phyloP scores from a whole-genome alignment of 495 filamentous ascomycete genomes.

The Penicillium paradoxum region DNA sequence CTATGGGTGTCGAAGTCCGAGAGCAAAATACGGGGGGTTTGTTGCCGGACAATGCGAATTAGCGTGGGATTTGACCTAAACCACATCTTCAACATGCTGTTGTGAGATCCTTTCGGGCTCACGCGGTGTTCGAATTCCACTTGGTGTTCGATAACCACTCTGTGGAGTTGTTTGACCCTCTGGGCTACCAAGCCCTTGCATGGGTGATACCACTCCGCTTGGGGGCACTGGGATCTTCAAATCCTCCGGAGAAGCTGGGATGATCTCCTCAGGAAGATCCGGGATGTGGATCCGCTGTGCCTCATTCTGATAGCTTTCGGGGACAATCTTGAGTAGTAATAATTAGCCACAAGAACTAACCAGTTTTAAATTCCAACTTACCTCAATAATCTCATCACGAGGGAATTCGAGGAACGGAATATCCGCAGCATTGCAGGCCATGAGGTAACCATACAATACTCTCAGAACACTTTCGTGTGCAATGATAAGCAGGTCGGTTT shows the following conservation, averaged over 20 bases:
- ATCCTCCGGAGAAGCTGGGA: constrained; percentile 75
- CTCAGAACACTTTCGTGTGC: constrained; percentile 95
- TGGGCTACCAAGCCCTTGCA: constrained; percentile 45
- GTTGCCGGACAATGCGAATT: neutral
- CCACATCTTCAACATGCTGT: constrained; percentile 47
- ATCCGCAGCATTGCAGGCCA: constrained; percentile 96
- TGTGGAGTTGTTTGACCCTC: constrained; percentile 42
- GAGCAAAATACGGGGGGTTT: neutral
- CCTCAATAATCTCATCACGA: constrained; percentile 94
- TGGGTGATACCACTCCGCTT: constrained; percentile 48
- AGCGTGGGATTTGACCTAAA: constrained; percentile 18
- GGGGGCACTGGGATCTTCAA: constrained; percentile 75
- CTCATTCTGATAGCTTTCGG: constrained; percentile 93
- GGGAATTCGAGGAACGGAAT: constrained; percentile 94
- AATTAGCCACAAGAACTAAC: constrained; percentile 12
- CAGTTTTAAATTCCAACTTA: too few species aligned
- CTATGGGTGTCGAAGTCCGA: neutral
- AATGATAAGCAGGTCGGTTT: constrained; percentile 95
- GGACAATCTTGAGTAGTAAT: constrained; percentile 65
- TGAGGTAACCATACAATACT: constrained; percentile 94
- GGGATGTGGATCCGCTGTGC: constrained; percentile 81
- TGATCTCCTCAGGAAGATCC: constrained; percentile 53
- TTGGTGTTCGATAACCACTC: constrained; percentile 31
- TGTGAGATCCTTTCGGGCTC: constrained; percentile 46
- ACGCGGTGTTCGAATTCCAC: constrained; percentile 38